Conservation (phyloP, 164 flowering plant genomes). For the Cinnamomum micranthum region DNA sequence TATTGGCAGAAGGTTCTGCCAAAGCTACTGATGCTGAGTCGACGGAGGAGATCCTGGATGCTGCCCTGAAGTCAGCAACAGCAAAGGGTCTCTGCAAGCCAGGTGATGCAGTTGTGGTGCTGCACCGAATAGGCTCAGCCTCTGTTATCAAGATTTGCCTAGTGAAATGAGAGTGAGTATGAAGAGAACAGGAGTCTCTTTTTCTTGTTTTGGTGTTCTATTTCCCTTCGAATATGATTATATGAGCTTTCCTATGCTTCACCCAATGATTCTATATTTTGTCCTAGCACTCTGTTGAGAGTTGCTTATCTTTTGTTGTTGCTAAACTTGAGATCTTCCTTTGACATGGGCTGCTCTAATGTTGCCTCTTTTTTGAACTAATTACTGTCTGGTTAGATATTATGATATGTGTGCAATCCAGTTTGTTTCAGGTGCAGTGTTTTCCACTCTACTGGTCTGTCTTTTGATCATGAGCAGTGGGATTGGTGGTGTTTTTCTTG, state of each 20-base stretch:
- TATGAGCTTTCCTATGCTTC: not conserved
- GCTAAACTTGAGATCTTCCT: not conserved
- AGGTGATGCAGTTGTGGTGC: constrained; percentile 45
- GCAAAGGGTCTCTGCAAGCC: constrained; percentile 41
- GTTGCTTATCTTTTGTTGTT: not conserved
- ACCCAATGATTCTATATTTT: not conserved
- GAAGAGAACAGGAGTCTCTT: not conserved
- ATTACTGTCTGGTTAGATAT: no score
- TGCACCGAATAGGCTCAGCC: constrained; percentile 44
- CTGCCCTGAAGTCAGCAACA: constrained; percentile 59
- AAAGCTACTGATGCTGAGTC: constrained; percentile 82
- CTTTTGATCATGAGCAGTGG: no score
- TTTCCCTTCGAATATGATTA: no score
- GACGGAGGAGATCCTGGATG: constrained; percentile 68
- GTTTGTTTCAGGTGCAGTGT: no score
- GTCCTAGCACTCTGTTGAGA: not conserved
- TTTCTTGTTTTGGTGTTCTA: not conserved
- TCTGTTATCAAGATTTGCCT: constrained; percentile 47
- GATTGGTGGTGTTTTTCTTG: no score
- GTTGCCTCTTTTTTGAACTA: no score
- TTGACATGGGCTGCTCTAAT: no score
- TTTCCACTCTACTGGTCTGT: no score
- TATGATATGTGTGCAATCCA: no score
- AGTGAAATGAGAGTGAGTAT: constrained; percentile 26
- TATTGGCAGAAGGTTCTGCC: constrained; percentile 75